phyloP scores from a whole-genome alignment of 371 early-diverging fungal genomes.

The Mucor irregularis region DNA sequence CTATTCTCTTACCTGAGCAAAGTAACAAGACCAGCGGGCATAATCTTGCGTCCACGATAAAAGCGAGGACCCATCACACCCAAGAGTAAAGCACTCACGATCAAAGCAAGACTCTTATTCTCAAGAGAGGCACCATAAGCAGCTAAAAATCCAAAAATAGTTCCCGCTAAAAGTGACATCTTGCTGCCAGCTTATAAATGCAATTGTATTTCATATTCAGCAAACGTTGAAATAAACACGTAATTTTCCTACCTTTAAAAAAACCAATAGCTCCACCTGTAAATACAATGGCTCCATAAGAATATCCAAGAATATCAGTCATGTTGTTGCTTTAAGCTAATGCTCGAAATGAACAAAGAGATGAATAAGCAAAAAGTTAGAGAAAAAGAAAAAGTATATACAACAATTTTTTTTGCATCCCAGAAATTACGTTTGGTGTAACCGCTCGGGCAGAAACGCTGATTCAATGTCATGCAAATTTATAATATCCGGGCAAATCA shows the following conservation, averaged over 20 bases:
- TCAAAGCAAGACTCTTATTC: slow-evolving; percentile 44
- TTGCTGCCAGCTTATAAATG: slow-evolving; percentile 42
- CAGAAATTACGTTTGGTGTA: too few relatives aligned
- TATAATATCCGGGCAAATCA: slow-evolving; percentile 6
- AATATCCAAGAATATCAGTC: slow-evolving; percentile 47
- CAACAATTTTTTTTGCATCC: too few relatives aligned
- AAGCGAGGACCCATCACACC: slow-evolving; percentile 62
- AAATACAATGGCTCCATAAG: slow-evolving; percentile 35
- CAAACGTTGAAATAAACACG: neutral
- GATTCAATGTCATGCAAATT: neutral
- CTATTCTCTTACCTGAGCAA: slow-evolving; percentile 38
- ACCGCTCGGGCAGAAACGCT: neutral
- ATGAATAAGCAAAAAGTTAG: neutral
- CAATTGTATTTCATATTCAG: neutral
- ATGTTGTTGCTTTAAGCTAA: slow-evolving; percentile 30
- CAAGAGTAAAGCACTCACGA: slow-evolving; percentile 46
- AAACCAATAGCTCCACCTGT: slow-evolving; percentile 49
- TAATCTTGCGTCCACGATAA: slow-evolving; percentile 54
- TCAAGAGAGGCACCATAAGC: slow-evolving; percentile 44
- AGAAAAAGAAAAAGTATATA: neutral
- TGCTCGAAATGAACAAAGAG: too few relatives aligned
- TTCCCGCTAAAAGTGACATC: slow-evolving; percentile 46
- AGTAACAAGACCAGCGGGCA: slow-evolving; percentile 65
- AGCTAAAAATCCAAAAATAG: slow-evolving; percentile 40
- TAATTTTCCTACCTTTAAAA: slow-evolving; percentile 36